These are phyloP conservation scores for Boletus nobilissimus DNA, from an alignment of 1,284 basidiomycete species.

Conservation along the genomic window DNA sequence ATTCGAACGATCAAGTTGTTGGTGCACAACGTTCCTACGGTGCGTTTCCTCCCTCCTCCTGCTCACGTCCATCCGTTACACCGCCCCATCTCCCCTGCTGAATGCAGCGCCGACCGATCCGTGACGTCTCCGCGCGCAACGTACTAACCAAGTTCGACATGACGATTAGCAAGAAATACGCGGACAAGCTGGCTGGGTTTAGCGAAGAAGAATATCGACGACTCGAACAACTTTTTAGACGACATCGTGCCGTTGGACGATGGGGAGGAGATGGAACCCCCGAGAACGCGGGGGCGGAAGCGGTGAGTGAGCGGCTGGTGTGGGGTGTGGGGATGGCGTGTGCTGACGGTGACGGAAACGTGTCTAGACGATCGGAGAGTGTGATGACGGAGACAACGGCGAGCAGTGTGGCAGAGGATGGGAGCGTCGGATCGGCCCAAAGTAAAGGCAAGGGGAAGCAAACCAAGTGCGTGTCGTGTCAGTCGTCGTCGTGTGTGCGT, in stretches of 20 bases:
- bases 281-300: conserved; percentile 57
- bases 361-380: conserved; percentile 56
- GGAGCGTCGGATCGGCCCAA: conserved; percentile 37
- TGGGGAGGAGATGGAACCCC: conserved; percentile 60
- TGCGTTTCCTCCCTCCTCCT: conserved; percentile 47
- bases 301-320: conserved; percentile 48
- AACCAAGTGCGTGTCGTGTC: conserved; percentile 49
- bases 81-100: background rate
- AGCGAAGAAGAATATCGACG: conserved; percentile 77
- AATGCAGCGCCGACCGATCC: conserved; percentile 75
- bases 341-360: background rate
- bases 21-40: conserved; percentile 67
- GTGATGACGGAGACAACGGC: conserved; percentile 53
- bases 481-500: background rate
- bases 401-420: conserved; percentile 43
- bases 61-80: background rate
- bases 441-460: conserved; percentile 47
- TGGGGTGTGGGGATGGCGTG: background rate
- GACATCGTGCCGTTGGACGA: conserved; percentile 65
- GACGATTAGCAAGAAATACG: conserved; percentile 75
- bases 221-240: conserved; percentile 70
- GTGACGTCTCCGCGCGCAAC: conserved; percentile 79
- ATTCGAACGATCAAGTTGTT: conserved; percentile 69
- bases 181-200: conserved; percentile 74
- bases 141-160: conserved; percentile 82